A percentile compares a stretch with the other conserved stretches of the same genome.
These are phyloP conservation scores for Ophiostoma fasciatum DNA, from an alignment of 2,329 filamentous ascomycete genomes.

Conservation along the genomic window DNA sequence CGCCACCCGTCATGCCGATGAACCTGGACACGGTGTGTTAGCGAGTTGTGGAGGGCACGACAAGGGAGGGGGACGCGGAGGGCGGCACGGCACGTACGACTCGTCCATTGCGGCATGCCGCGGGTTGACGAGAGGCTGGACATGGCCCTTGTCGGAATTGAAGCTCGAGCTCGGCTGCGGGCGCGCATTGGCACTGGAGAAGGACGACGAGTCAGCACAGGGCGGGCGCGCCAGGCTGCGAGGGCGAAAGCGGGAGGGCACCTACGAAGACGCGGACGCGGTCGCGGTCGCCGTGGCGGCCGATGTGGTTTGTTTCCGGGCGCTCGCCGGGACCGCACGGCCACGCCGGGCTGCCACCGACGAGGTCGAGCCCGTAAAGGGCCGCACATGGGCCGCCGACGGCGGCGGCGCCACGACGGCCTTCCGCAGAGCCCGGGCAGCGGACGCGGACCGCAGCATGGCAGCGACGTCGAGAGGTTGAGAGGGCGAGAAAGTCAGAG, in stretches of 20 bases:
- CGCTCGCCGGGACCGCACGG: constrained; percentile 26
- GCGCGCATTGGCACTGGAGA: constrained; percentile 33
- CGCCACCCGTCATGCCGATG: constrained; percentile 85
- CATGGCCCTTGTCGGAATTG: constrained; percentile 43
- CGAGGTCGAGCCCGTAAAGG: constrained; percentile 26
- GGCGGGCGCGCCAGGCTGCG: no score
- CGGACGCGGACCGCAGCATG: constrained; percentile 33
- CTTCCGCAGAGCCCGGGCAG: constrained; percentile 30
- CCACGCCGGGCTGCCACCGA: constrained; percentile 21
- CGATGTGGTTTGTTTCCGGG: constrained; percentile 36
- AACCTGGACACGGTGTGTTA: constrained; percentile 38
- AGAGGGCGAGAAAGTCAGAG: no score
- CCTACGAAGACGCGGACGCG: no score
- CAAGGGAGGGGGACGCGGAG: not conserved
- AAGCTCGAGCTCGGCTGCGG: constrained; percentile 48
- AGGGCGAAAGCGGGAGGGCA: constrained; percentile 13
- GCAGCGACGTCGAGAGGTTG: no score
- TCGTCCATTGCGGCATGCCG: constrained; percentile 57
- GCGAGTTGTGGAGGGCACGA: constrained; percentile 1
- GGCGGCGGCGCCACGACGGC: constrained; percentile 25
- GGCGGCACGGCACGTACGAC: constrained; percentile 43
- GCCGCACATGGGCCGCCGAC: constrained; percentile 21
- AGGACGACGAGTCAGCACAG: no score
- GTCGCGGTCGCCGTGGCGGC: constrained; percentile 29
- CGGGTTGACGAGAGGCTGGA: constrained; percentile 52